Evolutionary conservation across 2,329 filamentous ascomycete species (phyloP).

Genomic region (Cadophora malorum): DNA sequence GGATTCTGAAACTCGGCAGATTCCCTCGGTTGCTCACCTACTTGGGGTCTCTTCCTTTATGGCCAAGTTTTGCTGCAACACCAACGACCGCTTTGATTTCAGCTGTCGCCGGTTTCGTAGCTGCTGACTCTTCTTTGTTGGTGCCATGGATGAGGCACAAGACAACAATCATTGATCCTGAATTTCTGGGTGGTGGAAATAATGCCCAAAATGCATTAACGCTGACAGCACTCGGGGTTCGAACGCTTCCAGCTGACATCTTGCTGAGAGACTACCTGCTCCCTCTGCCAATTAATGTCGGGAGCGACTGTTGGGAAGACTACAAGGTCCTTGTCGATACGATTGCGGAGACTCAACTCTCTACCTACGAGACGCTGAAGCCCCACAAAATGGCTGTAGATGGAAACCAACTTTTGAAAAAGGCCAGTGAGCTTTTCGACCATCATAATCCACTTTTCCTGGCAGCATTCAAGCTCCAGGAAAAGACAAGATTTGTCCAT

Average conservation of each 20-base stretch:
- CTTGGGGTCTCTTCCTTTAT: conserved; percentile 32
- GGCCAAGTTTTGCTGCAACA: conserved; percentile 26
- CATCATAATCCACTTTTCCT: conserved; percentile 38
- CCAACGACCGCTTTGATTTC: conserved; percentile 15
- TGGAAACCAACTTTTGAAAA: conserved; percentile 29
- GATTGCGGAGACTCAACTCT: not conserved
- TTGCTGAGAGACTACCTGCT: conserved; percentile 31
- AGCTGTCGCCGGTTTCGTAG: conserved; percentile 31
- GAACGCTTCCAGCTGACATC: conserved; percentile 19
- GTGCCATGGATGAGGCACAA: conserved; percentile 38
- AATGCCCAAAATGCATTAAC: no score
- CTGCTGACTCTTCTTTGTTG: conserved; percentile 30
- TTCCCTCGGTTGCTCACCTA: no score
- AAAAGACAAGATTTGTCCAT: conserved; percentile 38
- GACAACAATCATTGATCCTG: conserved; percentile 32
- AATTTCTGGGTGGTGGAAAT: no score
- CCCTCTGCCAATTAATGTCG: conserved; percentile 27
- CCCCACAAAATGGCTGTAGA: conserved; percentile 34
- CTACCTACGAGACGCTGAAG: not conserved
- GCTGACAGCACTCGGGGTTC: conserved; percentile 26
- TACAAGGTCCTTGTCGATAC: conserved; percentile 21
- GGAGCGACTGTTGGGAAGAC: conserved; percentile 14
- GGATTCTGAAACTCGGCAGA: no score
- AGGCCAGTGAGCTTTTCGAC: conserved; percentile 37
- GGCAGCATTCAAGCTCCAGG: conserved; percentile 39